These are phyloP conservation scores for Microstroma glucosiphilum DNA, from an alignment of 1,284 basidiomycete species.

Conservation along the genomic window DNA sequence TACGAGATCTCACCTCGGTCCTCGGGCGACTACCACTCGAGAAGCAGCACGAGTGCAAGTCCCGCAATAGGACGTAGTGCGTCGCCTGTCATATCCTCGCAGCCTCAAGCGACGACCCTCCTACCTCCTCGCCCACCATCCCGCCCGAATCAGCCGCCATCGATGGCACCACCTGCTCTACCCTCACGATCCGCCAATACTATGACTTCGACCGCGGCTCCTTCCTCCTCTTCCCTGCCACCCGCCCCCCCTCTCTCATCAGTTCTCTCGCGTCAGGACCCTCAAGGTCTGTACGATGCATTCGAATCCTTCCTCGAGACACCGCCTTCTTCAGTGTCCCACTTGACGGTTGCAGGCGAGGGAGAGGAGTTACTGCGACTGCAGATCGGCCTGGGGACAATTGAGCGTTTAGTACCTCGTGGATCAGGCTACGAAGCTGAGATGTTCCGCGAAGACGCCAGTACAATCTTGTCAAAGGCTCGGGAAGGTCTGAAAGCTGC, in stretches of 20 bases:
- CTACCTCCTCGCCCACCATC: neutral
- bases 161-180: neutral
- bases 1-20: slow-evolving; percentile 1
- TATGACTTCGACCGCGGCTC: neutral
- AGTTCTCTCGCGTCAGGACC: slow-evolving; percentile 10
- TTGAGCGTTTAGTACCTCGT: slow-evolving; percentile 22
- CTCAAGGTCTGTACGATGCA: slow-evolving; percentile 22
- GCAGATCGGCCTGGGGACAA: slow-evolving; percentile 37
- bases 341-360: slow-evolving; percentile 20
- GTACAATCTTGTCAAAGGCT: slow-evolving; percentile 30
- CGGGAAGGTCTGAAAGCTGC: slow-evolving; percentile 19
- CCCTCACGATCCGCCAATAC: neutral
- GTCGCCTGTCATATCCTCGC: neutral
- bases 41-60: neutral
- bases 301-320: slow-evolving; percentile 37
- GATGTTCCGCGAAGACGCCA: slow-evolving; percentile 33
- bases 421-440: slow-evolving; percentile 26
- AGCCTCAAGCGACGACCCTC: neutral
- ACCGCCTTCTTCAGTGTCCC: neutral
- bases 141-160: neutral
- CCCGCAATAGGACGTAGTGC: neutral
- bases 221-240: slow-evolving; percentile 1
- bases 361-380: slow-evolving; percentile 40
- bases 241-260: slow-evolving; percentile 10
- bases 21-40: neutral